Evolutionary conservation across 768 basidiomycete genomes (phyloP).

Genomic region (Tephrocybe sp.): DNA sequence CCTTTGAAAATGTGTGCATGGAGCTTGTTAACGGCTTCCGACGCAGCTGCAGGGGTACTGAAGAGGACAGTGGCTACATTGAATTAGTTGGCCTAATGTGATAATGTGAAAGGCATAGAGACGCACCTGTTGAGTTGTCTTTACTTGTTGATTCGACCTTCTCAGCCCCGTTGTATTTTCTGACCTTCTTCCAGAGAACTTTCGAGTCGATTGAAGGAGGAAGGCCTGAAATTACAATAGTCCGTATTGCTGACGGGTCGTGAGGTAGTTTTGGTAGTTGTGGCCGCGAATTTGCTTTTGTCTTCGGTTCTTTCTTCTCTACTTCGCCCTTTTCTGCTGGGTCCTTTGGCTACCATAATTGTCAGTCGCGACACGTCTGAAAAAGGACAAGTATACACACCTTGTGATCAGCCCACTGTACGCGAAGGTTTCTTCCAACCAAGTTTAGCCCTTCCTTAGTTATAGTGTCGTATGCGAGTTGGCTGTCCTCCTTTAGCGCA

Average conservation of each 20-base stretch:
- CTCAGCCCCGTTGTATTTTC: slow-evolving; percentile 77
- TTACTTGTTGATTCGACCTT: slow-evolving; percentile 54
- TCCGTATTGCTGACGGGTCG: slow-evolving; percentile 85
- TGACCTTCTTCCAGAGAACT: slow-evolving; percentile 80
- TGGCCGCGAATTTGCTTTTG: slow-evolving; percentile 33
- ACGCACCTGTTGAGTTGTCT: slow-evolving; percentile 51
- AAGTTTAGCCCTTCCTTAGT: slow-evolving; percentile 63
- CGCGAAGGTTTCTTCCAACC: slow-evolving; percentile 67
- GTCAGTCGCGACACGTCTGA: slow-evolving; percentile 4
- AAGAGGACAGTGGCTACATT: slow-evolving; percentile 72
- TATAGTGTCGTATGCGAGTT: slow-evolving; percentile 65
- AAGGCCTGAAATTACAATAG: slow-evolving; percentile 75
- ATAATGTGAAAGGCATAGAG: background rate
- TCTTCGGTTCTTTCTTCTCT: slow-evolving; percentile 40
- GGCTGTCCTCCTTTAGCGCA: slow-evolving; percentile 85
- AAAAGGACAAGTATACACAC: slow-evolving; percentile 34
- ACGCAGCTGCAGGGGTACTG: slow-evolving; percentile 62
- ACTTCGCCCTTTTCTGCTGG: slow-evolving; percentile 30
- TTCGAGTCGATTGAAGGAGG: slow-evolving; percentile 64
- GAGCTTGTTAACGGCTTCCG: slow-evolving; percentile 72
- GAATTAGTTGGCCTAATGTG: background rate
- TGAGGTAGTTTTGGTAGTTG: slow-evolving; percentile 35
- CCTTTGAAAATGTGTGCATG: slow-evolving; percentile 96
- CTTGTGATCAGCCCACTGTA: slow-evolving; percentile 81
- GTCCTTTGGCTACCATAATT: slow-evolving; percentile 41